Percentiles rank a stretch among this genome's conserved stretches.
These are phyloP conservation scores for Flaveria robusta DNA, from an alignment of 129 eudicot genomes.

Conservation along the genomic window DNA sequence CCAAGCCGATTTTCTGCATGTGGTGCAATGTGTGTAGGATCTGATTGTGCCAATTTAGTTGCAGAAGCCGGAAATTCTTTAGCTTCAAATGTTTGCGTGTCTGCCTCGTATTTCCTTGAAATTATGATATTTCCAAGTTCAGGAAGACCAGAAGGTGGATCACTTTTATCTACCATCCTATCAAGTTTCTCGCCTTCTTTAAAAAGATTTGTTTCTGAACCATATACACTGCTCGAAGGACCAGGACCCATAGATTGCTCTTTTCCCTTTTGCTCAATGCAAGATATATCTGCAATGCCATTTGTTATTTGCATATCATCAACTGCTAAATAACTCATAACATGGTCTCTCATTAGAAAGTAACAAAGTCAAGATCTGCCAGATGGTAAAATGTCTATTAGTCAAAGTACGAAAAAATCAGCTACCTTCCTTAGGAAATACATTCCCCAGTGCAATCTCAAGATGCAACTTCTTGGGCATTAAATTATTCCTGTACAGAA, in stretches of 20 bases:
- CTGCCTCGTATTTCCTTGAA: conserved; percentile 49
- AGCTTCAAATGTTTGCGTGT: conserved; percentile 44
- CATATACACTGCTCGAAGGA: conserved; percentile 42
- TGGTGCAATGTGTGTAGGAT: conserved; percentile 39
- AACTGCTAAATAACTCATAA: conserved; percentile 2
- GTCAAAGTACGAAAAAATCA: background rate
- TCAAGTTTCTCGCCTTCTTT: conserved; percentile 55
- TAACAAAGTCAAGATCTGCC: background rate
- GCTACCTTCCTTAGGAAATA: conserved; percentile 74
- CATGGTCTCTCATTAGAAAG: conserved; percentile 12
- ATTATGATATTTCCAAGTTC: conserved; percentile 39
- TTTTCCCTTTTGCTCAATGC: conserved; percentile 64
- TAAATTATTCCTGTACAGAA: conserved; percentile 64
- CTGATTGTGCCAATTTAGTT: conserved; percentile 43
- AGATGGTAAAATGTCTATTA: background rate
- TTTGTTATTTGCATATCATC: conserved; percentile 19
- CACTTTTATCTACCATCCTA: conserved; percentile 40
- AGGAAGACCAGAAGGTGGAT: conserved; percentile 33
- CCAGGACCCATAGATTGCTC: conserved; percentile 58
- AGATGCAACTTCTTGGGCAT: conserved; percentile 91
- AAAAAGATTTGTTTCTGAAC: conserved; percentile 41
- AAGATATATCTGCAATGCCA: conserved; percentile 59
- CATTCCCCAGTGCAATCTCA: conserved; percentile 91
- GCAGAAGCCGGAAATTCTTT: conserved; percentile 46
- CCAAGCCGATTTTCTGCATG: conserved; percentile 41